Conservation (phyloP, 2,329 filamentous ascomycete genomes). For the Phoma sp. region DNA sequence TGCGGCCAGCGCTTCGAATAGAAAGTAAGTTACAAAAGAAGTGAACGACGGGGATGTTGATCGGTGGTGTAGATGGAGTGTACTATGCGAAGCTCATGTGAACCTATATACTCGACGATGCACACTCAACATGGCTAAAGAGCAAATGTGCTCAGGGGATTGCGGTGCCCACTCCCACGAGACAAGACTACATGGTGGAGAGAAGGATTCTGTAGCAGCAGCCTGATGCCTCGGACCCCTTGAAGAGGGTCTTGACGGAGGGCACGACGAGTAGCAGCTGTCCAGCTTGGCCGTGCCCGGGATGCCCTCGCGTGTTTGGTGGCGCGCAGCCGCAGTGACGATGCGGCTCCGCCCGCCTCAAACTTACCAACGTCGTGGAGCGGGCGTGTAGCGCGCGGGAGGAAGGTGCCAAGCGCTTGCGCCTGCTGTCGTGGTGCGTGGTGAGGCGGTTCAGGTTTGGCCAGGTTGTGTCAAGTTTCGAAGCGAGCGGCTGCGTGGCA, state of each 20-base stretch:
- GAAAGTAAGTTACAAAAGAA: conserved; percentile 29
- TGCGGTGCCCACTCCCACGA: conserved; percentile 33
- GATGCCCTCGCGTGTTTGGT: conserved; percentile 18
- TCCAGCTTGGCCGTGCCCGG: conserved; percentile 6
- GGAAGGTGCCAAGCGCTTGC: conserved; percentile 4
- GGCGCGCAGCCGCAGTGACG: conserved; percentile 17
- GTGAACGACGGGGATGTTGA: conserved; percentile 18
- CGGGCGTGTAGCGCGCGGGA: not conserved
- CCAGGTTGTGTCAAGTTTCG: conserved; percentile 30
- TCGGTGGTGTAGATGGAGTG: conserved; percentile 4
- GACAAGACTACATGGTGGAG: conserved; percentile 24
- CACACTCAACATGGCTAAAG: not conserved
- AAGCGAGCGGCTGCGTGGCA: conserved; percentile 27
- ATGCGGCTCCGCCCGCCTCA: conserved; percentile 30
- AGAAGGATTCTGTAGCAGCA: conserved; percentile 12
- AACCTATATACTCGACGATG: conserved; percentile 24
- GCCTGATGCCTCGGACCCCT: conserved; percentile 21
- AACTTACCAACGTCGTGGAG: conserved; percentile 18
- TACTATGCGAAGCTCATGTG: not conserved
- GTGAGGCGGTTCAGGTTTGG: conserved; percentile 25
- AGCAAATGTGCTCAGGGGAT: conserved; percentile 13
- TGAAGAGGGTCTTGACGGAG: conserved; percentile 15
- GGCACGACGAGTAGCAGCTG: conserved; percentile 13
- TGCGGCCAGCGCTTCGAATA: conserved; percentile 37
- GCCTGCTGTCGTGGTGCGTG: not conserved